Conservation (phyloP, 2,329 filamentous ascomycete species). For the Xylaria sp. region DNA sequence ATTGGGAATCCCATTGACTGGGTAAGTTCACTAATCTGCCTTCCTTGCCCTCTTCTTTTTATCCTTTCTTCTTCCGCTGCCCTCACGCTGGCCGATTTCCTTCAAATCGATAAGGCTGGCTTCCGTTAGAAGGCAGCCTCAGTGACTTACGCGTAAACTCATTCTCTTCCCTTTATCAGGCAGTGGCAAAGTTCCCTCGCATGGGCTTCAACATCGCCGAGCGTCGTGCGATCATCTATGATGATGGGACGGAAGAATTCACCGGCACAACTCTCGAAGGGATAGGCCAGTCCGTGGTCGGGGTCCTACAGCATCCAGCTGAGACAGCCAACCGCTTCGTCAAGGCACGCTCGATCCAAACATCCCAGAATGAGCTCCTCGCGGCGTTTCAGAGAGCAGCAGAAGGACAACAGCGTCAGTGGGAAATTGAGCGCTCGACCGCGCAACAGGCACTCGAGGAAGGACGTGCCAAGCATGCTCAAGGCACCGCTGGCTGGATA, state of each 20-base stretch:
- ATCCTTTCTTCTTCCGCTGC: not conserved
- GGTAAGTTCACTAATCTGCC: slow-evolving; percentile 39
- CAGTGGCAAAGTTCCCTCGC: slow-evolving; percentile 40
- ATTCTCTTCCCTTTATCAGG: slow-evolving; percentile 21
- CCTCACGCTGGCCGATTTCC: not conserved
- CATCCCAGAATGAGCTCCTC: slow-evolving; percentile 44
- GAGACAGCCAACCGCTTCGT: slow-evolving; percentile 46
- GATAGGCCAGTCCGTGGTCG: slow-evolving; percentile 45
- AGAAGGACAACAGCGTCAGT: slow-evolving; percentile 31
- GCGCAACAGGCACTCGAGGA: slow-evolving; percentile 38
- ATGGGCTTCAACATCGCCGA: slow-evolving; percentile 48
- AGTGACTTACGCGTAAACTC: slow-evolving; percentile 6
- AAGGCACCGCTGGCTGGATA: slow-evolving; percentile 42
- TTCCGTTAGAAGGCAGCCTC: not conserved
- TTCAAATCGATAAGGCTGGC: not conserved
- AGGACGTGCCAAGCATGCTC: slow-evolving; percentile 42
- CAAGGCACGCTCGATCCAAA: slow-evolving; percentile 46
- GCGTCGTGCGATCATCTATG: slow-evolving; percentile 44
- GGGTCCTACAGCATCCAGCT: slow-evolving; percentile 20
- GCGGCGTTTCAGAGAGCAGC: slow-evolving; percentile 42
- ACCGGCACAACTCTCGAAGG: slow-evolving; percentile 48
- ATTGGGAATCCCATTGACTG: slow-evolving; percentile 50
- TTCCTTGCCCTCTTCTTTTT: not conserved
- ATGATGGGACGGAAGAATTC: slow-evolving; percentile 45
- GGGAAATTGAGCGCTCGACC: slow-evolving; percentile 40